Evolutionary conservation across 768 basidiomycete species (phyloP), one percentile per base, ranked within the genome.

Genomic region (Amanita muscaria): DNA sequence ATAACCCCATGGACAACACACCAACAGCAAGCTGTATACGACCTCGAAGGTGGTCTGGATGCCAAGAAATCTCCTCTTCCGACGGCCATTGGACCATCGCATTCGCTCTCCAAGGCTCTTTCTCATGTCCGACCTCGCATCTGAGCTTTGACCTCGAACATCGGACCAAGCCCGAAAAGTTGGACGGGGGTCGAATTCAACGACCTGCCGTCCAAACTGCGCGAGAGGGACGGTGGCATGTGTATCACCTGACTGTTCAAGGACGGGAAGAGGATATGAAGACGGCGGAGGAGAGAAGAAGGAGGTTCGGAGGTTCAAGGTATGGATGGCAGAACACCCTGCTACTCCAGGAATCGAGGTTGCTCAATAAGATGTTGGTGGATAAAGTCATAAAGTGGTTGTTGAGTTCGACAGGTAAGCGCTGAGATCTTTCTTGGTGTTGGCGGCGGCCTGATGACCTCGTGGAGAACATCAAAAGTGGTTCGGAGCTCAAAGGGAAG

Each of bases 401-500:
- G 6, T 38, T 32, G 36, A 45, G 44, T 21, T 45, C 44, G 15
- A 12, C 44, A 9, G 44, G 44, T 45, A 11, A 19, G 44, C 16
- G n/a, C 16, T 41, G 27, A 14, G 6, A 14, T 24, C 23, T 23
- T n/a, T n/a, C n/a, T n/a, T n/a, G n/a, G n/a, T n/a, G n/a, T n/a
- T n/a, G n/a, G n/a, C n/a, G n/a, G n/a, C n/a, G n/a, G n/a, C n/a
- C n/a, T n/a, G n/a, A n/a, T n/a, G n/a, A n/a, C n/a, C n/a, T n/a
- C n/a, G n/a, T n/a, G n/a, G n/a, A 44, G 44, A 46, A 9, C 44
- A 46, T 12, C n/a, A 24, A 21, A 31, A 16, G n/a, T 46, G 44
- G 44, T 39, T 46, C 29, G 36, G 36, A 12, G n/a, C 4, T 19
- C 22, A 31, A 9, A 39, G 44, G 29, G 10, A 35, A 15, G 36